Conservation (phyloP, 2,329 filamentous ascomycete genomes). For the Xylaria arbuscula region DNA sequence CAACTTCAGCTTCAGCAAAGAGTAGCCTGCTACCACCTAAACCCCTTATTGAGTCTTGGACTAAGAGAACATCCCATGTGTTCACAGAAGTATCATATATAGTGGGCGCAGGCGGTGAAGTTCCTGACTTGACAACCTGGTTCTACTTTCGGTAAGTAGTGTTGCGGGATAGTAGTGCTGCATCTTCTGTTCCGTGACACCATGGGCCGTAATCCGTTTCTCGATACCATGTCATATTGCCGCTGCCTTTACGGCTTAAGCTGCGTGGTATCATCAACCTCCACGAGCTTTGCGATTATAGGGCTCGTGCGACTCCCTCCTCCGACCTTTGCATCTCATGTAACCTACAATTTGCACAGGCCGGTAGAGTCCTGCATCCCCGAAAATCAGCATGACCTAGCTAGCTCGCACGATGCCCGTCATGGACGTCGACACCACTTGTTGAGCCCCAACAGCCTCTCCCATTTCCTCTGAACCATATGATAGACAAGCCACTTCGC, state of each 20-base stretch:
- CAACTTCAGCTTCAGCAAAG: too few species aligned
- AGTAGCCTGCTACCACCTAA: too few species aligned
- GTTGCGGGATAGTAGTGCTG: too few species aligned
- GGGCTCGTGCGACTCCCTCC: not conserved
- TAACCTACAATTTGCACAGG: not conserved
- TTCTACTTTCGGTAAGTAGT: too few species aligned
- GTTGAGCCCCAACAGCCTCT: not conserved
- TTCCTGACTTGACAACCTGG: too few species aligned
- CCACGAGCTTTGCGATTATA: not conserved
- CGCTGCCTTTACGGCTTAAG: not conserved
- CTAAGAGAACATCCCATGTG: too few species aligned
- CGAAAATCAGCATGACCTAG: not conserved
- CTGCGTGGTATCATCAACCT: not conserved
- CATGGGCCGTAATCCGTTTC: too few species aligned
- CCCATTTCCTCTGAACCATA: conserved; percentile 16
- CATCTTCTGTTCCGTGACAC: too few species aligned
- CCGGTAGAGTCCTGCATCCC: not conserved
- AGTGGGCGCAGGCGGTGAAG: too few species aligned
- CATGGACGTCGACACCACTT: not conserved
- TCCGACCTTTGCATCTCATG: not conserved
- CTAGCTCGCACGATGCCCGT: not conserved
- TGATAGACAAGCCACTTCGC: conserved; percentile 27
- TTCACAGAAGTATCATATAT: too few species aligned
- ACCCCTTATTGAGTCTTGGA: too few species aligned
- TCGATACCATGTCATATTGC: not conserved